Evolutionary conservation across 202 grass and related monocot genomes (phyloP), one percentile per base, ranked within the genome.

Genomic region (Digitaria exilis): DNA sequence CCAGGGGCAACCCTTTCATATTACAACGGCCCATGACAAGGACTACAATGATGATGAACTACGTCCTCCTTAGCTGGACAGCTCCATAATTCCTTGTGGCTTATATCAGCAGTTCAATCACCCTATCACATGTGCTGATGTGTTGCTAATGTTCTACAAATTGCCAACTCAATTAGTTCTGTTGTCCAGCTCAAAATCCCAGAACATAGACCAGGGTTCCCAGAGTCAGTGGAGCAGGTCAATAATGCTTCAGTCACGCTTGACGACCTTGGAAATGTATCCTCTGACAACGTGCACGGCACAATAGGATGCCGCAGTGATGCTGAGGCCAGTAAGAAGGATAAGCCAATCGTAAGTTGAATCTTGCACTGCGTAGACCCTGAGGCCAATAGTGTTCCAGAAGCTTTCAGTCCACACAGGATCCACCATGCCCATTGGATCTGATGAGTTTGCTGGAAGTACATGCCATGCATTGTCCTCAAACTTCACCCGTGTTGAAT

Each of bases 381-480:
- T 93, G 52, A 98, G 86, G 12, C 87, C 82, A 54, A 98, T 90
- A 29, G 93, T 96, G 52, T 94, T 92, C 96, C 96, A 98, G 90
- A 35, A 98, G 84, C 96, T 98, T 84, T 98, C 89, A 1, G 96
- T 96, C 93, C 93, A 98, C 6, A 96, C 59, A 26, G 96, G 91
- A 74, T 98, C 96, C 19, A 80, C 85, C 1, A 72, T 82, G 34
- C 85, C 86, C 89, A 89, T 84, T 21, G 83, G 81, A 82, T 98
- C 96, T 16, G 85, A 90, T 0, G 78, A 87, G 84, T 90, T 92
- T 8, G 70, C 84, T 63, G 91, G 91, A 68, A 92, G 66, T 55
- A 98, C 71, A 72, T 76, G 85, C 96, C 96, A 98, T 32, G 58
- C 51, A 35, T 89, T 90, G 69, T 87, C 85, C 75, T 92, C 86